Conservation (phyloP, 352 stramenopile genomes). For the Globisporangium apiculatum region DNA sequence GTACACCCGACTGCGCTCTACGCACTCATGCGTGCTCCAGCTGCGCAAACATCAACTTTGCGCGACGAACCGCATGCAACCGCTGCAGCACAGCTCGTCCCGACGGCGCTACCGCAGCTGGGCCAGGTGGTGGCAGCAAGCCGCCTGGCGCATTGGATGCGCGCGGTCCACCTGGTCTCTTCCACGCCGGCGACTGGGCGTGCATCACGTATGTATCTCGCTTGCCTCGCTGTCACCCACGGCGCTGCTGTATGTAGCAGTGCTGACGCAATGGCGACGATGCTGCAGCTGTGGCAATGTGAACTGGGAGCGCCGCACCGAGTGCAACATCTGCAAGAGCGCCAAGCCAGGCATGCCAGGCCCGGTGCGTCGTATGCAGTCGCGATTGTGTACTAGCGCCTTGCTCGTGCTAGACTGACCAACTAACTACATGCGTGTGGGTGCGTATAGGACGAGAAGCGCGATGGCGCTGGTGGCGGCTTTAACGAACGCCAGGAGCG, state of each 20-base stretch:
- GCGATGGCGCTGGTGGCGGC: constrained; percentile 66
- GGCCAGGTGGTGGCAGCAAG: constrained; percentile 15
- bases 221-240: background rate
- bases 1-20: background rate
- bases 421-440: background rate
- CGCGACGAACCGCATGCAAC: constrained; percentile 72
- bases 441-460: constrained; percentile 56
- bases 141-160: constrained; percentile 24
- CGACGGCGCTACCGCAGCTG: constrained; percentile 20
- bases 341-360: constrained; percentile 63
- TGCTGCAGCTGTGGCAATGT: constrained; percentile 72
- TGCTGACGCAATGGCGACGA: background rate
- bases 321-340: constrained; percentile 87
- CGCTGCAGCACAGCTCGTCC: constrained; percentile 63
- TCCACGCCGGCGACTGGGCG: constrained; percentile 74
- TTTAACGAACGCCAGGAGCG: constrained; percentile 83
- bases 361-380: constrained; percentile 20
- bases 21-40: constrained; percentile 19
- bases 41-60: constrained; percentile 83
- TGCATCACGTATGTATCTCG: constrained; percentile 54
- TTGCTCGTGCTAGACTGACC: background rate
- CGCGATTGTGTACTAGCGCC: background rate
- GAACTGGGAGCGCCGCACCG: constrained; percentile 78
- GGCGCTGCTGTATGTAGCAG: background rate
- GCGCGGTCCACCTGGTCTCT: constrained; percentile 62